Evolutionary conservation across 371 early-diverging fungal genomes (phyloP).

Genomic region (Encephalitozoon romaleae): DNA sequence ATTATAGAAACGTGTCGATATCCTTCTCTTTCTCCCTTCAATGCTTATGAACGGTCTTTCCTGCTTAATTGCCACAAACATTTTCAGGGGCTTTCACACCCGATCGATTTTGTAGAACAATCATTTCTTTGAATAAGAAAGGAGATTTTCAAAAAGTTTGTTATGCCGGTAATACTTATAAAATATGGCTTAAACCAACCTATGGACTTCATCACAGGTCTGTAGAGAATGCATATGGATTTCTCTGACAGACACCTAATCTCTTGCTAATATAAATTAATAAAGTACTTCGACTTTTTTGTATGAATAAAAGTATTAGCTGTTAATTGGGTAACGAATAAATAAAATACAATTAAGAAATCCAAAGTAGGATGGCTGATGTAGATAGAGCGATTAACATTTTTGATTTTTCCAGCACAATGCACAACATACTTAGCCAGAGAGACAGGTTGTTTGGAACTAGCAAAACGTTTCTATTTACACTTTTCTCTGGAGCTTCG

Average conservation of each 20-base stretch:
- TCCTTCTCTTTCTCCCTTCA: conserved; percentile 26
- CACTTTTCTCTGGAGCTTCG: background rate
- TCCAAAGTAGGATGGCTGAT: background rate
- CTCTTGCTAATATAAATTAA: background rate
- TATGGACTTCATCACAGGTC: too few species aligned
- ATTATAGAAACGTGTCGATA: conserved; percentile 29
- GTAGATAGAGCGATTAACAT: background rate
- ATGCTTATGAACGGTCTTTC: conserved; percentile 18
- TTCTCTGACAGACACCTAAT: too few species aligned
- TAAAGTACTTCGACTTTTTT: background rate
- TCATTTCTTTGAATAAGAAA: background rate
- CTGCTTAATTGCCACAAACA: conserved; percentile 12
- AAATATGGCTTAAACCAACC: too few species aligned
- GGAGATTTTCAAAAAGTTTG: background rate
- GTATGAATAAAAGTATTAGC: background rate
- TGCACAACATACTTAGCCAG: background rate
- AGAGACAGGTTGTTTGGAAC: background rate
- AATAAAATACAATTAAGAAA: conserved; percentile 7
- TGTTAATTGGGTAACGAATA: background rate
- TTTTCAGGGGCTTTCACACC: background rate
- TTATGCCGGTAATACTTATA: background rate
- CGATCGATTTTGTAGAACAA: background rate
- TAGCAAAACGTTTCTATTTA: background rate
- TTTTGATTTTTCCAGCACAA: background rate
- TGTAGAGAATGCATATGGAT: background rate